phyloP scores from a whole-genome alignment of 192 early-diverging fungal species.

The Dissophora ornata region DNA sequence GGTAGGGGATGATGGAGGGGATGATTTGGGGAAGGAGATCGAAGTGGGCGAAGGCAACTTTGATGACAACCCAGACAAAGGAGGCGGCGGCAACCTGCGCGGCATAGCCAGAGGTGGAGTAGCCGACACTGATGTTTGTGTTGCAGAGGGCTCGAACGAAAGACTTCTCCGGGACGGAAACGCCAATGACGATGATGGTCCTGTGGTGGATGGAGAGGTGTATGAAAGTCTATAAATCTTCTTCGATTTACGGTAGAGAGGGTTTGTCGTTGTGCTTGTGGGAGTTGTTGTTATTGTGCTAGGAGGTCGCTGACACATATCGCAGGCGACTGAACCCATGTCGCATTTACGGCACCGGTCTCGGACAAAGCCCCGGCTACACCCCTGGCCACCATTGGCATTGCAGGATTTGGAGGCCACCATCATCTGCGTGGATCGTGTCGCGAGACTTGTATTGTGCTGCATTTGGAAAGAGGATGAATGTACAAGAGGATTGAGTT shows the following conservation, averaged over 20 bases:
- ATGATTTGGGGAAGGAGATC: background rate
- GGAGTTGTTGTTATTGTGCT: background rate
- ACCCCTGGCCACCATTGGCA: conserved; percentile 9
- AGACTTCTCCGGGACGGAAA: conserved; percentile 5
- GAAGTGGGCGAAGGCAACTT: too few relatives aligned
- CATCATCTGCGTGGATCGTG: background rate
- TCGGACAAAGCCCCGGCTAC: conserved; percentile 29
- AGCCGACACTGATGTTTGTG: background rate
- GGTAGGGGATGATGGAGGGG: background rate
- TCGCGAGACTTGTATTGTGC: background rate
- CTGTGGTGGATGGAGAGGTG: background rate
- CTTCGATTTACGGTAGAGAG: too few relatives aligned
- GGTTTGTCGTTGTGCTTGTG: too few relatives aligned
- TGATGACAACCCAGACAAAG: too few relatives aligned
- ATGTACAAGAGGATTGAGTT: background rate
- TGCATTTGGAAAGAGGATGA: background rate
- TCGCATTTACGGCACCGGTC: conserved; percentile 29
- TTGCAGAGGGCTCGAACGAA: conserved; percentile 2
- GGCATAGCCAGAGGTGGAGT: background rate
- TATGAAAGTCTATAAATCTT: background rate
- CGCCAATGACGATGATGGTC: background rate
- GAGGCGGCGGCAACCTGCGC: background rate
- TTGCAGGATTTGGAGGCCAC: conserved; percentile 5
- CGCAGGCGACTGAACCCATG: conserved; percentile 18
- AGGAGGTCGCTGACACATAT: conserved; percentile 11